phyloP scores from a whole-genome alignment of 805 yeast species.

The Candida succiphila region DNA sequence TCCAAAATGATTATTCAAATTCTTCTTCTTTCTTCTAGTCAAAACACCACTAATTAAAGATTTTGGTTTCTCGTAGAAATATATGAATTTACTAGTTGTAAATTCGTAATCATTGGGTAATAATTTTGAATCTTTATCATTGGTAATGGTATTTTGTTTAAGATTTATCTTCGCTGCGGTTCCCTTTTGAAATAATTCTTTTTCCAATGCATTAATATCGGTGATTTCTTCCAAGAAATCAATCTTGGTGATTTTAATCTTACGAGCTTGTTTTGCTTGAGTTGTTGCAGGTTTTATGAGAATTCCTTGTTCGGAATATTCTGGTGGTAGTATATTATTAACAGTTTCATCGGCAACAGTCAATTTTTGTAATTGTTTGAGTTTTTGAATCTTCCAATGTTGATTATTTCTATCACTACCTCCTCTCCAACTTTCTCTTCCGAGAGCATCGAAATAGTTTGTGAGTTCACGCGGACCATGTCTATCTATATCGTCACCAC shows the following conservation, averaged over 20 bases:
- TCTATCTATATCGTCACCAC: conserved; percentile 4
- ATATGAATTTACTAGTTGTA: conserved; percentile 36
- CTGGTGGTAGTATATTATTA: not conserved
- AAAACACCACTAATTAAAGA: conserved; percentile 19
- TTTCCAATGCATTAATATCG: conserved; percentile 13
- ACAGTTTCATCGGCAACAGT: not conserved
- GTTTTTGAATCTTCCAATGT: conserved; percentile 74
- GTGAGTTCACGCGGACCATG: conserved; percentile 37
- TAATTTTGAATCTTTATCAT: conserved; percentile 12
- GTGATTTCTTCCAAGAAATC: conserved; percentile 19
- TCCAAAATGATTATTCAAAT: conserved; percentile 1
- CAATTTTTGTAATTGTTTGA: conserved; percentile 7
- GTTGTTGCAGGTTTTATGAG: conserved; percentile 1
- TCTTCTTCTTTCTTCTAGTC: conserved; percentile 10
- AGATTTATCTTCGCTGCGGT: conserved; percentile 13
- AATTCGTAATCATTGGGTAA: conserved; percentile 43
- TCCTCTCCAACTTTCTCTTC: conserved; percentile 78
- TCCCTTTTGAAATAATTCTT: conserved; percentile 18
- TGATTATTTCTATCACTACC: conserved; percentile 89
- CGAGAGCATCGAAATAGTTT: conserved; percentile 71
- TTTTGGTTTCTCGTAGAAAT: conserved; percentile 35
- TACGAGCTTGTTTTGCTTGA: conserved; percentile 20
- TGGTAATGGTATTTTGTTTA: conserved; percentile 13
- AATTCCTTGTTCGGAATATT: conserved; percentile 2
- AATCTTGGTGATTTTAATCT: conserved; percentile 9